phyloP scores from a whole-genome alignment of 139 green algal species.

The Coelastrella sp. region DNA sequence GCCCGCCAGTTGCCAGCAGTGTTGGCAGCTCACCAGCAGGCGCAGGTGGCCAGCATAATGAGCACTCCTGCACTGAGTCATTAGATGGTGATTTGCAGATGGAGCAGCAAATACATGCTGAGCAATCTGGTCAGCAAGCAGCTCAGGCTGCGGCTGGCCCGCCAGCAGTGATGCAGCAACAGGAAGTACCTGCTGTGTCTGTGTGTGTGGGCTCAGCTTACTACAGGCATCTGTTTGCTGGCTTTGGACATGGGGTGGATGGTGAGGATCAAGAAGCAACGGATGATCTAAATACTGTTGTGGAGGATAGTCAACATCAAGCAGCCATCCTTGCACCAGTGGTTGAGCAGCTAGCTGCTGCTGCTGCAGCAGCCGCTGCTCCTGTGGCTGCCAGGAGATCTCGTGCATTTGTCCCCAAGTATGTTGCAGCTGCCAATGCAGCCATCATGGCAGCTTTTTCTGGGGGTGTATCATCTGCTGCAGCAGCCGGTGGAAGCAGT shows the following conservation, averaged over 20 bases:
- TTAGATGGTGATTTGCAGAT: too few relatives aligned
- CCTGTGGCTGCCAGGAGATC: conserved; percentile 1
- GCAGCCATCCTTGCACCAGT: background rate
- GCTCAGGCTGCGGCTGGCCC: background rate
- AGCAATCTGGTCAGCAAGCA: background rate
- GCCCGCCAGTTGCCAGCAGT: background rate
- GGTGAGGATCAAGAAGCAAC: background rate
- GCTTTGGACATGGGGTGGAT: background rate
- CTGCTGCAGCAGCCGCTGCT: conserved; percentile 3
- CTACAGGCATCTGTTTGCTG: conserved; percentile 39
- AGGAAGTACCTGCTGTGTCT: conserved; percentile 15
- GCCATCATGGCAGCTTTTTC: conserved; percentile 29
- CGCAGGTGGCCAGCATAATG: too few relatives aligned
- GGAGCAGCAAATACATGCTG: too few relatives aligned
- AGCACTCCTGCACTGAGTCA: too few relatives aligned
- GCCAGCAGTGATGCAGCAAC: too few relatives aligned
- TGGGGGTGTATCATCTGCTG: background rate
- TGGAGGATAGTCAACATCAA: background rate
- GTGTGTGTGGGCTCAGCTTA: conserved; percentile 17
- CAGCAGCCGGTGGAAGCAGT: background rate
- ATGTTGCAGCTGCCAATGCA: conserved; percentile 9
- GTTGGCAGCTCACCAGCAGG: background rate
- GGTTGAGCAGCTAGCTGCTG: background rate
- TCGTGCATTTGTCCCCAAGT: background rate
- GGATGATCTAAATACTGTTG: background rate